A percentile compares a stretch with the other conserved stretches of the same genome.
Evolutionary conservation across 1,284 basidiomycete species (phyloP).

Genomic region (Naganishia sp.): DNA sequence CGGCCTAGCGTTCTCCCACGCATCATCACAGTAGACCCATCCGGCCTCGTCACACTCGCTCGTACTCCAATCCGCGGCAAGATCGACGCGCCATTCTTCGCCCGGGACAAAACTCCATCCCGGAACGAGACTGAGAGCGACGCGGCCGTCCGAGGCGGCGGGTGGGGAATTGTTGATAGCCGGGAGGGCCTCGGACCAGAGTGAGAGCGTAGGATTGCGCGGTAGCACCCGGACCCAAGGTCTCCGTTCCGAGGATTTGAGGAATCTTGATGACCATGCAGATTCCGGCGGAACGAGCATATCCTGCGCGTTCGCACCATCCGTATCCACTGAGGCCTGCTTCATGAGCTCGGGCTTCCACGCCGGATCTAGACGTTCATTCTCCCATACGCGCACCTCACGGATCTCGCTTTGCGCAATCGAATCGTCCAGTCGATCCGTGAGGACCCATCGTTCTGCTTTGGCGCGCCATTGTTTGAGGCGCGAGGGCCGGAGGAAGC

Average conservation of each 20-base stretch:
- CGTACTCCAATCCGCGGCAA: slow-evolving; percentile 48
- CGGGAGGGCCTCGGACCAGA: slow-evolving; percentile 38
- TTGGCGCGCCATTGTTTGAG: slow-evolving; percentile 34
- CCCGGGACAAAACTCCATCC: slow-evolving; percentile 50
- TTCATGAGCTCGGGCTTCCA: slow-evolving; percentile 16
- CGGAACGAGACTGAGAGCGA: slow-evolving; percentile 44
- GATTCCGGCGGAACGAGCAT: slow-evolving; percentile 32
- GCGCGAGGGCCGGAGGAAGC: slow-evolving; percentile 31
- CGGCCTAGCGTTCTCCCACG: slow-evolving; percentile 40
- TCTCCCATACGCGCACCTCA: slow-evolving; percentile 52
- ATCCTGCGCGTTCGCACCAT: not conserved
- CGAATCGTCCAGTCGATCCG: slow-evolving; percentile 46
- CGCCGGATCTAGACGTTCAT: slow-evolving; percentile 50
- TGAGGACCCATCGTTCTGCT: slow-evolving; percentile 43
- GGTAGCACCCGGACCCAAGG: slow-evolving; percentile 43
- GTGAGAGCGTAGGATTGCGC: slow-evolving; percentile 36
- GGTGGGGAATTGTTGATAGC: slow-evolving; percentile 7
- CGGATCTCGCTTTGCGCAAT: slow-evolving; percentile 41
- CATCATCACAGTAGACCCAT: slow-evolving; percentile 53
- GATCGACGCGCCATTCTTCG: slow-evolving; percentile 53
- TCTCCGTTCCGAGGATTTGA: slow-evolving; percentile 46
- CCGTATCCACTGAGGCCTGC: not conserved
- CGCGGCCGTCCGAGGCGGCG: slow-evolving; percentile 30
- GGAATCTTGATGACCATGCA: slow-evolving; percentile 41
- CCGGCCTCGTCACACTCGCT: slow-evolving; percentile 48